Conservation (phyloP, 768 basidiomycete genomes). For the Lactarius indigo region DNA sequence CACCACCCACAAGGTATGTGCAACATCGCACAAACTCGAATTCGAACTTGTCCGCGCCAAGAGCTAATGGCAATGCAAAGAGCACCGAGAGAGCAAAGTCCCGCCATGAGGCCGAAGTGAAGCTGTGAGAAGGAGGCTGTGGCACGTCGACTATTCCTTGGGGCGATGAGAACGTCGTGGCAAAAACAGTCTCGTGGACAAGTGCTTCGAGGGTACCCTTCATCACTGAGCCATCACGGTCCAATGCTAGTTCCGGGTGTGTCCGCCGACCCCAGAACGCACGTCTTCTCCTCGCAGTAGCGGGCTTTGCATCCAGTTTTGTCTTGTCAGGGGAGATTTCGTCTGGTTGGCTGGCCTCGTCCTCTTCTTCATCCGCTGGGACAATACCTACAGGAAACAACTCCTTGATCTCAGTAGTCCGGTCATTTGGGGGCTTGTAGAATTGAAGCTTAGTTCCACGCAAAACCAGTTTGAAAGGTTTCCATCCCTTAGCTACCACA, state of each 20-base stretch:
- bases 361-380: constrained; percentile 50
- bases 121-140: constrained; percentile 20
- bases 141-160: background rate
- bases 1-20: constrained; percentile 59
- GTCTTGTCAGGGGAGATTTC: constrained; percentile 28
- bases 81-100: constrained; percentile 61
- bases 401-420: constrained; percentile 59
- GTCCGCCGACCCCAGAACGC: constrained; percentile 75
- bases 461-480: constrained; percentile 78
- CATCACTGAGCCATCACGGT: constrained; percentile 41
- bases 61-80: constrained; percentile 55
- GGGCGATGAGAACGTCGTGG: constrained; percentile 51
- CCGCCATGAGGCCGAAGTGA: constrained; percentile 45
- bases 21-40: constrained; percentile 66
- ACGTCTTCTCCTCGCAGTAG: constrained; percentile 50
- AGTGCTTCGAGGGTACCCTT: constrained; percentile 77
- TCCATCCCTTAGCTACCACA: constrained; percentile 64
- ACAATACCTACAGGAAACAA: constrained; percentile 69
- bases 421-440: constrained; percentile 78
- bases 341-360: constrained; percentile 33
- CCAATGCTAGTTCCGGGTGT: constrained; percentile 65
- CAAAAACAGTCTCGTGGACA: constrained; percentile 77
- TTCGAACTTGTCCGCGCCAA: constrained; percentile 58
- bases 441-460: constrained; percentile 84
- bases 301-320: constrained; percentile 37